Evolutionary conservation across 768 basidiomycete genomes (phyloP).

Genomic region (Pisolithus microcarpus): DNA sequence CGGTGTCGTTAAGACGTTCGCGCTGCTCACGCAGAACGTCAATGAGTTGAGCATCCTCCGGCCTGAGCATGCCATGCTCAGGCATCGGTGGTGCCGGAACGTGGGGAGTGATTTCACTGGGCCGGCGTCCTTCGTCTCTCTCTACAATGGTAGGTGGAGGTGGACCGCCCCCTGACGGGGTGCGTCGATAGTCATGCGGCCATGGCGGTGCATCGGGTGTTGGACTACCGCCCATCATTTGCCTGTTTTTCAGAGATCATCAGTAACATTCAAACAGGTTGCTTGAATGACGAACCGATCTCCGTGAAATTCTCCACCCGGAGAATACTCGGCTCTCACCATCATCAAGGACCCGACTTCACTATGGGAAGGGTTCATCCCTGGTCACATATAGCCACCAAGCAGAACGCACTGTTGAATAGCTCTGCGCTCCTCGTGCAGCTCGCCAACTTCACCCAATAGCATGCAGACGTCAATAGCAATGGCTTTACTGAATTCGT

Average conservation of each 20-base stretch:
- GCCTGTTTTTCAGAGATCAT: constrained; percentile 20
- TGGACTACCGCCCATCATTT: too few species aligned
- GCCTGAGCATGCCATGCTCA: constrained; percentile 12
- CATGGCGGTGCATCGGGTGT: too few species aligned
- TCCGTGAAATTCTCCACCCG: too few species aligned
- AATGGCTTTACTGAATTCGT: constrained; percentile 81
- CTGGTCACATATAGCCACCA: neutral
- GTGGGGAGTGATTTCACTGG: constrained; percentile 21
- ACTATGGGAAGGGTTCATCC: too few species aligned
- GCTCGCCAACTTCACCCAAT: constrained; percentile 76
- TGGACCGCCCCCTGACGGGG: constrained; percentile 12
- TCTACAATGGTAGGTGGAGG: constrained; percentile 9
- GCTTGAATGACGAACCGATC: constrained; percentile 41
- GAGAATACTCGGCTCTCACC: too few species aligned
- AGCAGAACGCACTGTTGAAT: constrained; percentile 61
- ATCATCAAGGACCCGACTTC: too few species aligned
- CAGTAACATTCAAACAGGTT: constrained; percentile 2
- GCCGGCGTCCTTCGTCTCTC: constrained; percentile 12
- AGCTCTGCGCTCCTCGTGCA: constrained; percentile 70
- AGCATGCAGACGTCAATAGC: constrained; percentile 80
- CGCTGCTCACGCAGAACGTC: too few species aligned
- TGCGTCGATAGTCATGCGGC: constrained; percentile 2
- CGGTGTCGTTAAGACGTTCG: too few species aligned
- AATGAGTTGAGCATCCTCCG: too few species aligned
- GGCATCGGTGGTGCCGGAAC: constrained; percentile 15